Evolutionary conservation across 2,329 filamentous ascomycete genomes (phyloP).

Genomic region (Cladophialophora psammophila): DNA sequence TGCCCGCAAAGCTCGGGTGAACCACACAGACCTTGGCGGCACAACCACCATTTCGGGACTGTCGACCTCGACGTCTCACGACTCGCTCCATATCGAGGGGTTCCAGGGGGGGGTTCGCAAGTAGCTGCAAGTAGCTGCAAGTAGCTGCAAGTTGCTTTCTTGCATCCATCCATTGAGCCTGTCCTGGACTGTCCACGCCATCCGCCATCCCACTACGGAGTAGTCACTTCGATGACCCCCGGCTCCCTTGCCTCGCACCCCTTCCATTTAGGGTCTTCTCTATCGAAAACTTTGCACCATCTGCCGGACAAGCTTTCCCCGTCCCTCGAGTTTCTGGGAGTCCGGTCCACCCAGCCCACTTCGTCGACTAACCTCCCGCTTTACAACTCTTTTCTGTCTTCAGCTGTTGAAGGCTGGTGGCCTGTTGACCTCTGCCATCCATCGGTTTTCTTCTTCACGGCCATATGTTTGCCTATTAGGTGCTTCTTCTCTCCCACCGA

Average conservation of each 20-base stretch:
- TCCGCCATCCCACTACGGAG: neutral
- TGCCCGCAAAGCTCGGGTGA: neutral
- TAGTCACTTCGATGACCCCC: neutral
- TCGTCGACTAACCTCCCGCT: neutral
- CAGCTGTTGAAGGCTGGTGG: neutral
- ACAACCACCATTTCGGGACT: neutral
- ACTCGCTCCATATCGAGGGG: neutral
- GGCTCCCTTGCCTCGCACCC: neutral
- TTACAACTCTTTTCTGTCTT: neutral
- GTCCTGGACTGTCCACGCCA: neutral
- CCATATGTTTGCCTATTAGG: neutral
- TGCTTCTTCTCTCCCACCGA: neutral
- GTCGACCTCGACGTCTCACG: neutral
- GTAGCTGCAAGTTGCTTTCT: neutral
- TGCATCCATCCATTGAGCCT: neutral
- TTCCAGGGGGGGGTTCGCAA: no score
- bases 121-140: neutral
- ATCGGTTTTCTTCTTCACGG: neutral
- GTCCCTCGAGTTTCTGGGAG: neutral
- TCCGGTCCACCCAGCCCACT: neutral
- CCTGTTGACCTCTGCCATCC: neutral
- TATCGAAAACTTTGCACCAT: neutral
- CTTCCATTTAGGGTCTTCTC: neutral
- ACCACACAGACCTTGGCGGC: neutral
- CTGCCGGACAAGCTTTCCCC: conserved; percentile 7